Evolutionary conservation across 2,329 filamentous ascomycete genomes (phyloP), one percentile per base, ranked within the genome.

Genomic region (Thelonectria discophora): DNA sequence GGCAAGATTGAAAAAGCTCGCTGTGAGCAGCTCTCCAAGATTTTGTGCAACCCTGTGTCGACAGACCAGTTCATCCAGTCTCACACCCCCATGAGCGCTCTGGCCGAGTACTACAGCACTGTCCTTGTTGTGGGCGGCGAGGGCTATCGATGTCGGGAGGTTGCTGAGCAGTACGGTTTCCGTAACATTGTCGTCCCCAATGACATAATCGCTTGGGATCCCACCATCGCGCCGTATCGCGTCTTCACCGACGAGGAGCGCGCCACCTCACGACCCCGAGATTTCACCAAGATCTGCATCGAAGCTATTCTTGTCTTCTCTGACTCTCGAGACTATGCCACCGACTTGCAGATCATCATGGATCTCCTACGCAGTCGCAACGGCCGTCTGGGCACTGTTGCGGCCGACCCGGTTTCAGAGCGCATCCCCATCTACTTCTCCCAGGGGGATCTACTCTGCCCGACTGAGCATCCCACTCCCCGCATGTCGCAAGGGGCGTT

Each of bases 261-360:
- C 49, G 84, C 83, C 4, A 85, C 88, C 20, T 90, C 89, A 43
- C 85, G 85, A 49, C 89, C 90, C 13, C 86, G 88, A 40, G 90
- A 93, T 79, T 92, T 92, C 79, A 84, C 81, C 73, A 87, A 91
- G 80, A 83, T 93, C 55, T 92, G 91, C 70, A 89, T 97, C 66
- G 92, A 95, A 71, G 93, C 92, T 10, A 86, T 97, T 34, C 90
- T 97, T 73, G 90, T 97, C 13, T 97, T 93, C 82, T 95, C 95
- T 74, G 94, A 97, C 76, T 93, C 94, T 3, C 87, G 94, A 60
- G 93, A 97, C 81, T 97, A 94, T 92, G 93, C 90, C 1, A 84
- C 96, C 15, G 93, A 97, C 75, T 86, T 87, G 12, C 90, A 94
- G 74, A 81, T 97, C 70, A 89, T 97, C 60, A 73, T 89, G 58